These are phyloP conservation scores for Geotrichum fermentans DNA, from an alignment of 1,139 yeast species.

Conservation along the genomic window DNA sequence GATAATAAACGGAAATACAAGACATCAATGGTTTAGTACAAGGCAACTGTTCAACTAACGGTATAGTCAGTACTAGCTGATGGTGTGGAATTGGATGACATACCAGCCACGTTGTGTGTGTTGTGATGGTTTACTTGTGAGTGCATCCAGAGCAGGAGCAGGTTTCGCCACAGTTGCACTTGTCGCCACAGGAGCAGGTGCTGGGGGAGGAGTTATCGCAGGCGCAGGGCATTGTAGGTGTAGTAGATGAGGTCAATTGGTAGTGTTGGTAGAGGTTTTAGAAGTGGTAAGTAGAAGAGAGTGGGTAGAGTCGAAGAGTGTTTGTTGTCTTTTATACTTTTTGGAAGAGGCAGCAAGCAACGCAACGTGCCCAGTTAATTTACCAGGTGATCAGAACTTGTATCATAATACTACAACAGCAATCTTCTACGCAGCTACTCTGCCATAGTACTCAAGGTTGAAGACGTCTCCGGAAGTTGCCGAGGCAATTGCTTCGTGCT, in stretches of 20 bases:
- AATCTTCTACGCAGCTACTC: too few species aligned
- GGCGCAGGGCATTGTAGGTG: conserved; percentile 8
- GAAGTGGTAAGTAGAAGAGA: background rate
- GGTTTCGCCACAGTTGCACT: conserved; percentile 14
- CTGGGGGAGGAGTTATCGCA: conserved; percentile 10
- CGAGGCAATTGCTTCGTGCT: too few species aligned
- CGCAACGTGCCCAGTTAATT: too few species aligned
- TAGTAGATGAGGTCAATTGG: background rate
- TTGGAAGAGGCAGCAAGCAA: background rate
- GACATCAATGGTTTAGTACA: too few species aligned
- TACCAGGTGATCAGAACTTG: too few species aligned
- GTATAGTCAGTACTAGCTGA: background rate
- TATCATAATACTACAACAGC: too few species aligned
- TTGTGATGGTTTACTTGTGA: background rate
- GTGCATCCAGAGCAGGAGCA: conserved; percentile 17
- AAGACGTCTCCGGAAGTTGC: too few species aligned
- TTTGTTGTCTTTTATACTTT: background rate
- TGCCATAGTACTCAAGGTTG: too few species aligned
- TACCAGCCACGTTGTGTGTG: background rate
- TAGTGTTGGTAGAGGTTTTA: background rate
- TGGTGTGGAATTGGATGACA: background rate
- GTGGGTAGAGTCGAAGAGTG: background rate
- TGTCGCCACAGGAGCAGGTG: conserved; percentile 13
- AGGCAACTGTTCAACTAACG: too few species aligned
- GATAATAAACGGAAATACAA: too few species aligned